A percentile compares a stretch with the other conserved stretches of the same genome.
Conservation (phyloP, 768 basidiomycete species). For the Suillus americanus region DNA sequence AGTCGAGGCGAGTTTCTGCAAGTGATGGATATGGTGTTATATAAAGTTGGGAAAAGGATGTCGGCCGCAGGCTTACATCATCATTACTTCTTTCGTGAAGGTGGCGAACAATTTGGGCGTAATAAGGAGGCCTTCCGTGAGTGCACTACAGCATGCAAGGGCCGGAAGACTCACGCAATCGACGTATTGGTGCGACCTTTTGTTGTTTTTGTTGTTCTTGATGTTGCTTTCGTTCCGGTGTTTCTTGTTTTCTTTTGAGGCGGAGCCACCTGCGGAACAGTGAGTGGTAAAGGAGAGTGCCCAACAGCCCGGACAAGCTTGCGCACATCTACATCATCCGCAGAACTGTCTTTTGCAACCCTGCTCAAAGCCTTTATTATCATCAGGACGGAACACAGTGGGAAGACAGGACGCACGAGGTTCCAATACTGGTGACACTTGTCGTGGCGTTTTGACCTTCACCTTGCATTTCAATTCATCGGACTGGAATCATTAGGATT, state of each 20-base stretch:
- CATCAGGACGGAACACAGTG: conserved; percentile 9
- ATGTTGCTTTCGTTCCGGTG: conserved; percentile 19
- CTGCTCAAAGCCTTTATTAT: conserved; percentile 24
- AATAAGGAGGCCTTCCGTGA: conserved; percentile 3
- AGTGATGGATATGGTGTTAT: conserved; percentile 11
- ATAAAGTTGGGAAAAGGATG: conserved; percentile 18
- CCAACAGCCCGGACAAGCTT: neutral
- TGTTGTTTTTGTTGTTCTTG: conserved; percentile 13
- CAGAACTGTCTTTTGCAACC: conserved; percentile 16
- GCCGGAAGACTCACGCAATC: conserved; percentile 14
- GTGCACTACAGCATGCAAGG: neutral
- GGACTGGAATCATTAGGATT: conserved; percentile 16
- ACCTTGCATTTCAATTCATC: conserved; percentile 13
- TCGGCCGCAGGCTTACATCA: conserved; percentile 28
- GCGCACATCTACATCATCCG: conserved; percentile 25
- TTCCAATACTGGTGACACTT: conserved; percentile 9
- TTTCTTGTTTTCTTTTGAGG: conserved; percentile 44
- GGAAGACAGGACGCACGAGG: conserved; percentile 24
- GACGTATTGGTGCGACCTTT: conserved; percentile 21
- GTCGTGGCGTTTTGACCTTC: conserved; percentile 14
- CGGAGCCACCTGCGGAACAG: conserved; percentile 20
- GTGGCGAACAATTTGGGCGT: conserved; percentile 3
- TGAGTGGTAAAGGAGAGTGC: conserved; percentile 6
- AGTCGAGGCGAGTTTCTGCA: conserved; percentile 27
- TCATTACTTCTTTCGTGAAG: conserved; percentile 23